Evolutionary conservation across 176 grass and related monocot species (phyloP), one percentile per base, ranked within the genome.

Genomic region (Cocos nucifera): DNA sequence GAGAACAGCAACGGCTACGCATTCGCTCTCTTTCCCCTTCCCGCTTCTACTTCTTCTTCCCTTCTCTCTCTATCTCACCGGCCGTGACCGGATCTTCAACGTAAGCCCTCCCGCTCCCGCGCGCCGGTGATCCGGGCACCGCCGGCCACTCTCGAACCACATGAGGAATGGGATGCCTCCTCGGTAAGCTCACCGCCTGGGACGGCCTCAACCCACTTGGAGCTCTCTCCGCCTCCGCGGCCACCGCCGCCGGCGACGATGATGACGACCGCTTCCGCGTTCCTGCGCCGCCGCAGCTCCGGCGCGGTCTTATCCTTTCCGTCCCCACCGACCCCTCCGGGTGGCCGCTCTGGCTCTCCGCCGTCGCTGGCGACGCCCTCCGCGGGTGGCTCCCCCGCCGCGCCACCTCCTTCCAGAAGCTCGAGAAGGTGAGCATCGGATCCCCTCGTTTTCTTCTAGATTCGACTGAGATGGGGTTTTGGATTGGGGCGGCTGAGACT

Each of bases 341-440:
- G 56, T 98, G 94, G 94, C 94, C 94, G 22, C 64, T 79, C 59
- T 98, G 94, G 94, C 82, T 98, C 59, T 76, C 88, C 54, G 19
- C 67, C 17, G 82, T 71, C 24, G 94, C 88, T 56, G 88, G 85
- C 18, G 88, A 89, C 69, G 76, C 87, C 58, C 82, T 98, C 52
- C n/a, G 3, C 10, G 88, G 94, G 4, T 93, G 81, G 82, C 8
- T 63, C 35, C 94, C 94, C n/a, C 94, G 94, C 74, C 53, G 79
- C 53, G 94, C 94, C 58, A 77, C 88, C 74, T 74, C 88, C 53
- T 98, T 89, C 78, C 72, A 79, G 26, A 98, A 85, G 77, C 73
- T 98, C 10, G 82, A 98, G 73, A 98, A 93, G 94, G 94, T 98
- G 65, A 58, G 51, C 59, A 19, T 14, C 71, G 65, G 49, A 44